Percentiles rank a stretch among this genome's conserved stretches.
Conservation (phyloP, 805 yeast species). For the Brettanomyces naardenensis region DNA sequence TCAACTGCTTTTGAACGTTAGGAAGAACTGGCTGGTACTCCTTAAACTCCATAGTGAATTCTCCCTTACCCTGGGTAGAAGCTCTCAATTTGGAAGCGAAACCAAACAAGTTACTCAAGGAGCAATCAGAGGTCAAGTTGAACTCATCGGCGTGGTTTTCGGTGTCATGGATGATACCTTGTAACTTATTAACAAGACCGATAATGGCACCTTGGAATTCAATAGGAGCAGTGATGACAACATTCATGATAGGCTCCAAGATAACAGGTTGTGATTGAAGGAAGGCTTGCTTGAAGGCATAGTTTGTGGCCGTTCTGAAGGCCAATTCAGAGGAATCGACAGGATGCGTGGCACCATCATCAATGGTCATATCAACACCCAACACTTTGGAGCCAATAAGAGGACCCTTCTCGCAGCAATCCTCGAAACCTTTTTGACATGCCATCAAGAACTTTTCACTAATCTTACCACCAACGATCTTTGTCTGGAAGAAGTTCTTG, state of each 20-base stretch:
- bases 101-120: constrained; percentile 94
- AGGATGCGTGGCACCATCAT: constrained; percentile 96
- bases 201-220: constrained; percentile 95
- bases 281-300: constrained; percentile 91
- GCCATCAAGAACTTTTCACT: constrained; percentile 92
- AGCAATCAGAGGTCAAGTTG: constrained; percentile 88
- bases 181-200: constrained; percentile 83
- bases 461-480: constrained; percentile 94
- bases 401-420: constrained; percentile 93
- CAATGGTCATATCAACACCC: constrained; percentile 86
- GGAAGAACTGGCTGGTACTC: constrained; percentile 87
- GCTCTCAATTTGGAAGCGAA: constrained; percentile 94
- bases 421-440: constrained; percentile 93
- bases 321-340: constrained; percentile 97
- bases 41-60: constrained; percentile 90
- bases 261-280: constrained; percentile 76
- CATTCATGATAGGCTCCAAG: constrained; percentile 94
- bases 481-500: constrained; percentile 72
- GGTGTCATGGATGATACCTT: constrained; percentile 89
- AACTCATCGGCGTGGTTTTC: constrained; percentile 93
- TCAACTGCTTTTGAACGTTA: constrained; percentile 82
- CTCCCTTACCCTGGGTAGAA: constrained; percentile 97
- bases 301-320: constrained; percentile 84
- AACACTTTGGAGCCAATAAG: constrained; percentile 89
- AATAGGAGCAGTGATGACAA: constrained; percentile 86